Base-by-base conservation (phyloP, 225 moss, liverwort and hornwort species). In the Bryoerythrophyllum caledonicum region DNA sequence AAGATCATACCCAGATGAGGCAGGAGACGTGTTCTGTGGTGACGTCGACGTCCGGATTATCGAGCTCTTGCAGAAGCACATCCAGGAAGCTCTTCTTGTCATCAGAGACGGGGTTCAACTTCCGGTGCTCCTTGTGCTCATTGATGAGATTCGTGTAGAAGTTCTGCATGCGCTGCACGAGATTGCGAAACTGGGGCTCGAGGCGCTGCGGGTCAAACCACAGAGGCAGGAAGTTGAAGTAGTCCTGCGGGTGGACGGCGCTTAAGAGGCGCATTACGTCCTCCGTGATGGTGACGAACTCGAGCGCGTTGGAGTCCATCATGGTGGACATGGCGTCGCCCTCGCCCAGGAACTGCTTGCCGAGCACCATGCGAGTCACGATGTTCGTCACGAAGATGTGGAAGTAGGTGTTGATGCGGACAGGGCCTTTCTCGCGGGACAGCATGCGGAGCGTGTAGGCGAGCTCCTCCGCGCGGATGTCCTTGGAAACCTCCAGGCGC, bases 201-300 rank as follows among this genome's bases (percentile, higher is more conserved):
- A 74, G 20, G 6, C 74, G 43, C 51, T 68, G 51, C 15, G 63
- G 61, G 14, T 80, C 74, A 41, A 74, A 24, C 74, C 74, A 80
- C 20, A 4, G 2, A 14, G 67, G 73, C n/a, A 67, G 24, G 20
- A 38, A 63, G 54, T 38, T 71, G 51, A 66, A 79, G 51, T 53
- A 63, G 54, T 67, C 79, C 20, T 60, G 58, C 3, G 52, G 73
- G 15, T 71, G 63, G 38, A 73, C 53, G 49, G 60, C 79, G 1
- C 46, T 51, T 6, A 38, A 34, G 30, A n/a, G 7, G 1, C 16
- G 13, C 73, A 48, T n/a, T 48, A 48, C 0, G 16, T 60, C 67
- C 26, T 79, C 48, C 3, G 38, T 1, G 13, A 60, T 52, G 4
- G 26, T 26, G 16, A 63, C 49, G 53, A 73, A 73, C 48, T 73